These are phyloP conservation scores for Penicillium arizonense DNA, from an alignment of 495 filamentous ascomycete species.

Conservation along the genomic window DNA sequence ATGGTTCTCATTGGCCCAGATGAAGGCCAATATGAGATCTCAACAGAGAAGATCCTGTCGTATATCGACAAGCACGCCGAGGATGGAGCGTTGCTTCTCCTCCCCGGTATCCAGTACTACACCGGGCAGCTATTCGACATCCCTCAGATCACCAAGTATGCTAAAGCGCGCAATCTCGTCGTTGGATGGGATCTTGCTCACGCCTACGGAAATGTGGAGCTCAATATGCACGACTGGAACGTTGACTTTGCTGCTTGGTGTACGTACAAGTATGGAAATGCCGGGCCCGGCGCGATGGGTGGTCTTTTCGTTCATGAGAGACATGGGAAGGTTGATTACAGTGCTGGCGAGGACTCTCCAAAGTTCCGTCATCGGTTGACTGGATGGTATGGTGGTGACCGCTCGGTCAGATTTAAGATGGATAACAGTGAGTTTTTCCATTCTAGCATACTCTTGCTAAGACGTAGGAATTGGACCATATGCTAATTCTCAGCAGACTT, in stretches of 20 bases:
- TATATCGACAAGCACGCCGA: conserved; percentile 73
- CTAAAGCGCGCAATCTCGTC: conserved; percentile 69
- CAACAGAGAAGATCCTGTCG: conserved; percentile 70
- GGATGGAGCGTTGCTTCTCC: conserved; percentile 73
- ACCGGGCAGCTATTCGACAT: conserved; percentile 91
- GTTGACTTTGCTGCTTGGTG: conserved; percentile 97
- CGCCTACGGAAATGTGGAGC: conserved; percentile 84
- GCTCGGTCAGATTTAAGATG: conserved; percentile 76
- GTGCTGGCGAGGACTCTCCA: conserved; percentile 38
- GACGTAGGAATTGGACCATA: neutral
- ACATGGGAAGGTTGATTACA: conserved; percentile 57
- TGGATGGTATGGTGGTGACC: conserved; percentile 91
- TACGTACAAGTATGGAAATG: conserved; percentile 94
- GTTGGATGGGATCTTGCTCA: conserved; percentile 96
- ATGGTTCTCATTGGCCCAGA: conserved; percentile 76
- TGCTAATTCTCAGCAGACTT: conserved; percentile 51
- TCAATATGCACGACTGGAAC: conserved; percentile 86
- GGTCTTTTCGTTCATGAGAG: conserved; percentile 83
- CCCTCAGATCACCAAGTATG: conserved; percentile 75
- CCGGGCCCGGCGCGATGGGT: conserved; percentile 81
- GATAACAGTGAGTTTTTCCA: conserved; percentile 50
- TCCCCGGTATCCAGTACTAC: conserved; percentile 95
- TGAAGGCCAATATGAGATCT: conserved; percentile 47
- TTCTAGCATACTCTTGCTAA: neutral
- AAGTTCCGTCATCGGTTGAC: conserved; percentile 60